Evolutionary conservation across 495 filamentous ascomycete genomes (phyloP).

Genomic region (Beverwykella pulmonaria): DNA sequence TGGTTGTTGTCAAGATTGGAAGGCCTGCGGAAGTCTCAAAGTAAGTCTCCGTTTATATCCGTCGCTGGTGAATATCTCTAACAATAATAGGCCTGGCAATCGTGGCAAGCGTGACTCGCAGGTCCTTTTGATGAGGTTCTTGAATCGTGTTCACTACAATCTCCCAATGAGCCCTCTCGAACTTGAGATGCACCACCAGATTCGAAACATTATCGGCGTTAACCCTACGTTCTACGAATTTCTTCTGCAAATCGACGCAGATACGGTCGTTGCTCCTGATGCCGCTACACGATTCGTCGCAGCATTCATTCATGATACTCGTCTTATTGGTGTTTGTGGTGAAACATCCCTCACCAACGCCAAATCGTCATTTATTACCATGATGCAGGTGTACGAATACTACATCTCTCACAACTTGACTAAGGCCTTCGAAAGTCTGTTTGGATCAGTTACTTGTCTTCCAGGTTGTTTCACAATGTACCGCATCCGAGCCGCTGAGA

Average conservation of each 20-base stretch:
- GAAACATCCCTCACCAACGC: conserved; percentile 93
- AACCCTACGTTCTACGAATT: conserved; percentile 99
- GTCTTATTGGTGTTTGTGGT: conserved; percentile 89
- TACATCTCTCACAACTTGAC: conserved; percentile 98
- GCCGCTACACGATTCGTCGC: conserved; percentile 91
- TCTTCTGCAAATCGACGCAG: conserved; percentile 94
- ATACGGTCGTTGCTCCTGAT: conserved; percentile 91
- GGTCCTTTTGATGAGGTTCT: conserved; percentile 96
- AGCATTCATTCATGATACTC: conserved; percentile 86
- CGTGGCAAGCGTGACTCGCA: conserved; percentile 99
- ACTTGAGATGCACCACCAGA: conserved; percentile 98
- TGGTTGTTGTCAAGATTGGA: conserved; percentile 95
- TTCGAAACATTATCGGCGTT: conserved; percentile 97
- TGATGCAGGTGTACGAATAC: conserved; percentile 99
- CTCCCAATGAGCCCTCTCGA: conserved; percentile 93
- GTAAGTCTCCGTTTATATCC: not conserved
- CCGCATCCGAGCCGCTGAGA: conserved; percentile 89
- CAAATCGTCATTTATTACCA: conserved; percentile 88
- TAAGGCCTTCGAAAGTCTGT: conserved; percentile 98
- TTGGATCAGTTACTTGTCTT: conserved; percentile 95
- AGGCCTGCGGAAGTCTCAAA: conserved; percentile 91
- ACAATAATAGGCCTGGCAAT: conserved; percentile 70
- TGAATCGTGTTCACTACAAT: conserved; percentile 98
- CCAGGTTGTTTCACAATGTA: conserved; percentile 99
- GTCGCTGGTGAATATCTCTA: not conserved